Base-by-base conservation (phyloP, 164 flowering plant genomes). In the Cinnamomum chago region DNA sequence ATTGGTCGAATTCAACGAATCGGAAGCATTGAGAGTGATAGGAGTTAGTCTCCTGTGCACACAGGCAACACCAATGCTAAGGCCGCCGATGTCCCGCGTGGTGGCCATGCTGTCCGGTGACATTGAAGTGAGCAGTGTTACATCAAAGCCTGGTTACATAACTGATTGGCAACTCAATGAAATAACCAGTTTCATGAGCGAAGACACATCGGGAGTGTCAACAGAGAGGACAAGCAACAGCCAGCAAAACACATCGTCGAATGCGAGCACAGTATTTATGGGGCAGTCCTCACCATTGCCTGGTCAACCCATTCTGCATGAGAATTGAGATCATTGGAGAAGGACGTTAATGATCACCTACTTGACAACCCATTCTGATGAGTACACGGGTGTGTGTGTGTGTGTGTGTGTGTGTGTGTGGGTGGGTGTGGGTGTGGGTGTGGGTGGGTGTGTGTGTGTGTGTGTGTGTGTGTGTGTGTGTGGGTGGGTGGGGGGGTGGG, bases 101-200 rank as follows among this genome's bases (percentile, higher is more conserved):
- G 81, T 80, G 70, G 84, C 82, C 55, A 87, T 87, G 90, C 76
- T 87, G 33, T 24, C 86, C 10, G 88, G 88, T 68, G 84, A 87
- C 58, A 47, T 76, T 9, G 85, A 87, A 81, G 85, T 86, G 18
- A 78, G 76, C 72, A 67, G 68, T 1, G 84, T 72, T 2, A 74
- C 78, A 20, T 70, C 85, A 27, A 82, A 70, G 75, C 88, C 88
- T 24, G 73, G 84, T 18, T 85, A 85, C 71, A 64, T 85, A 60
- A 80, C 84, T 18, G 88, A 83, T 27, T 79, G 80, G 83, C 75
- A 82, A 58, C 83, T 78, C 24, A 80, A 76, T 28, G 89, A 88
- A 22, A 23, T 73, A 0, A 81, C 75, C 20, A 82, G 82, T 83
- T 73, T 72, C 60, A 33, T 73, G 52, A 65, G 52, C 15, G 33